A percentile compares a stretch with the other conserved stretches of the same genome.
Conservation (phyloP, 225 moss, liverwort and hornwort genomes). For the Marchantia paleacea region DNA sequence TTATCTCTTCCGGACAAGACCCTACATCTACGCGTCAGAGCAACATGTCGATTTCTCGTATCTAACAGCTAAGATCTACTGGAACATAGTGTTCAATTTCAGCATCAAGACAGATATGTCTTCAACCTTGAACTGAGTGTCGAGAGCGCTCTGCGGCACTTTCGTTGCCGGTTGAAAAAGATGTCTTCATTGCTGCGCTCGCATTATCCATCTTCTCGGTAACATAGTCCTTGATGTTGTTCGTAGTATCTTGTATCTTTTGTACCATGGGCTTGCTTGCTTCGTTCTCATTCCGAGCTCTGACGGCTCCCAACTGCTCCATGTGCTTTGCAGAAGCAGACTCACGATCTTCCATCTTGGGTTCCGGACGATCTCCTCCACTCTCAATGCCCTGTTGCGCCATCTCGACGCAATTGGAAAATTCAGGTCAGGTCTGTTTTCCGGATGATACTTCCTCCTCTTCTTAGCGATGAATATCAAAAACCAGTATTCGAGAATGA, state of each 20-base stretch:
- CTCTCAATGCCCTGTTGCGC: constrained; percentile 30
- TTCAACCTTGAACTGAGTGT: constrained; percentile 14
- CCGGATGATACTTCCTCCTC: too few relatives aligned
- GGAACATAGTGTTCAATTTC: too few relatives aligned
- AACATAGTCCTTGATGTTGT: constrained; percentile 22
- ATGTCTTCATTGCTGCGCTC: constrained; percentile 6
- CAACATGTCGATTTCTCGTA: too few relatives aligned
- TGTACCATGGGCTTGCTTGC: constrained; percentile 10
- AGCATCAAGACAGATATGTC: too few relatives aligned
- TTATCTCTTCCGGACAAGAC: too few relatives aligned
- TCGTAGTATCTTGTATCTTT: constrained; percentile 5
- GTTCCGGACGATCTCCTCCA: constrained; percentile 15
- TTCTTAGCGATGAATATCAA: too few relatives aligned
- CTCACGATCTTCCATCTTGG: constrained; percentile 13
- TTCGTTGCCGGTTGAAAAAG: constrained; percentile 9
- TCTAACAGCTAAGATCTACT: too few relatives aligned
- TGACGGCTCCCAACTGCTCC: constrained; percentile 4
- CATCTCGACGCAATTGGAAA: not conserved
- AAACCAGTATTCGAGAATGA: too few relatives aligned
- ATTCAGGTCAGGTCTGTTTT: too few relatives aligned
- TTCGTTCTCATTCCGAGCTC: constrained; percentile 20
- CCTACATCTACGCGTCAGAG: too few relatives aligned
- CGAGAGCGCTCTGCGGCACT: constrained; percentile 13
- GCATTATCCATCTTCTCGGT: constrained; percentile 24
- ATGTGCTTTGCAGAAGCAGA: not conserved